These are phyloP conservation scores for Clonostachys byssicola DNA, from an alignment of 2,329 filamentous ascomycete genomes.

Conservation along the genomic window DNA sequence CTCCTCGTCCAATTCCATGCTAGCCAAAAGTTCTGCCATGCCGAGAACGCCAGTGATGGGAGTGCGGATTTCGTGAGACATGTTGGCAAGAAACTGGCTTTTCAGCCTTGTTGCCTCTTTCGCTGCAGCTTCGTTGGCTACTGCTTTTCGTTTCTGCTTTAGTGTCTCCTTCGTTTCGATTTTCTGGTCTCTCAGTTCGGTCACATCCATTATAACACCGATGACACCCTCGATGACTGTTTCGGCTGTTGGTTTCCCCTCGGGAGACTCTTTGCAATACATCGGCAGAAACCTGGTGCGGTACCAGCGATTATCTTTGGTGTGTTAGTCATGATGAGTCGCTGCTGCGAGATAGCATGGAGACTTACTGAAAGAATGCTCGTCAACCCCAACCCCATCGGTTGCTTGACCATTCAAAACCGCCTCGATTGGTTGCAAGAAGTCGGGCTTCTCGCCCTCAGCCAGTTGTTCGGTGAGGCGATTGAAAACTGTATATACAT, in stretches of 20 bases:
- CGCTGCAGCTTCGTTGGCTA: constrained; percentile 73
- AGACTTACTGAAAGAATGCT: constrained; percentile 50
- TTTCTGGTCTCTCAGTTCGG: constrained; percentile 64
- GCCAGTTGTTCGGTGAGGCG: constrained; percentile 36
- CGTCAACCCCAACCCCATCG: constrained; percentile 61
- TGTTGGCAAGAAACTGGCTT: constrained; percentile 75
- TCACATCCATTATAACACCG: constrained; percentile 77
- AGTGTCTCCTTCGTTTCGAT: constrained; percentile 59
- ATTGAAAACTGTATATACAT: constrained; percentile 62
- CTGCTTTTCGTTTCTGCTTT: constrained; percentile 63
- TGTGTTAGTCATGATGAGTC: constrained; percentile 4
- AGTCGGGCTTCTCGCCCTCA: constrained; percentile 38
- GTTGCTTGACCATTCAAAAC: constrained; percentile 57
- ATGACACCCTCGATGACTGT: constrained; percentile 66
- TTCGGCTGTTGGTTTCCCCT: constrained; percentile 38
- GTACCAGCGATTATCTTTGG: constrained; percentile 58
- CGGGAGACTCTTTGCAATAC: constrained; percentile 48
- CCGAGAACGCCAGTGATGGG: constrained; percentile 79
- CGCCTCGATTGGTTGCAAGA: constrained; percentile 55
- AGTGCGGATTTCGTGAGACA: constrained; percentile 77
- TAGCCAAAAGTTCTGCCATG: constrained; percentile 71
- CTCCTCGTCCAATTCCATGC: constrained; percentile 64
- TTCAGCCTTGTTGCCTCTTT: constrained; percentile 79
- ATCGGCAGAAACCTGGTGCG: constrained; percentile 69
- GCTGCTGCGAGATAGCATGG: not conserved